Conservation (phyloP, 805 yeast species). For the Pichia paraexigua region DNA sequence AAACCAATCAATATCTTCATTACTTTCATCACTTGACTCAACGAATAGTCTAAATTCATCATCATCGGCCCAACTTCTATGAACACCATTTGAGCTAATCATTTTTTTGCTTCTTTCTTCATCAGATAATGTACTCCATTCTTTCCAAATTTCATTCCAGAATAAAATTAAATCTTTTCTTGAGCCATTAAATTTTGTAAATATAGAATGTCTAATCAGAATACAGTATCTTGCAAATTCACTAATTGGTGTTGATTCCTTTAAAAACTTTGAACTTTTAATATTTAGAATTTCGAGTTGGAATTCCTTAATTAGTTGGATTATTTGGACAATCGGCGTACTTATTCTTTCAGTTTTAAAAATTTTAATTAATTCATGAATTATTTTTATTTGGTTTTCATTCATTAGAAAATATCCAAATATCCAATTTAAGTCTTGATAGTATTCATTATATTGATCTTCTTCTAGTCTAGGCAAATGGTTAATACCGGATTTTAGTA, state of each 20-base stretch:
- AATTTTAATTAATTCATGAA: slow-evolving; percentile 6
- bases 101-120: slow-evolving; percentile 14
- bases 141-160: slow-evolving; percentile 21
- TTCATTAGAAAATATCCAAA: slow-evolving; percentile 12
- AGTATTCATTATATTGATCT: background rate
- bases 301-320: background rate
- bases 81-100: slow-evolving; percentile 9
- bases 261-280: slow-evolving; percentile 14
- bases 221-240: slow-evolving; percentile 26
- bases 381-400: slow-evolving; percentile 5
- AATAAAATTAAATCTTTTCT: slow-evolving; percentile 16
- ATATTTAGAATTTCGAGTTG: slow-evolving; percentile 4
- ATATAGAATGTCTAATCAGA: slow-evolving; percentile 13
- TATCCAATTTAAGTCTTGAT: slow-evolving; percentile 6
- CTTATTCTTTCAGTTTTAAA: background rate
- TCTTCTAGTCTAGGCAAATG: slow-evolving; percentile 3
- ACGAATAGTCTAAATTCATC: slow-evolving; percentile 19
- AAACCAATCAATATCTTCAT: slow-evolving; percentile 10
- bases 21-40: slow-evolving; percentile 12
- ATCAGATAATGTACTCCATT: slow-evolving; percentile 17
- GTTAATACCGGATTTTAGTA: slow-evolving; percentile 13
- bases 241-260: slow-evolving; percentile 19
- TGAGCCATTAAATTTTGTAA: slow-evolving; percentile 15
- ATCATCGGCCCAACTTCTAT: slow-evolving; percentile 19
- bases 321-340: slow-evolving; percentile 12